Conservation (phyloP, 2,329 filamentous ascomycete species). For the Aspergillus sp. region DNA sequence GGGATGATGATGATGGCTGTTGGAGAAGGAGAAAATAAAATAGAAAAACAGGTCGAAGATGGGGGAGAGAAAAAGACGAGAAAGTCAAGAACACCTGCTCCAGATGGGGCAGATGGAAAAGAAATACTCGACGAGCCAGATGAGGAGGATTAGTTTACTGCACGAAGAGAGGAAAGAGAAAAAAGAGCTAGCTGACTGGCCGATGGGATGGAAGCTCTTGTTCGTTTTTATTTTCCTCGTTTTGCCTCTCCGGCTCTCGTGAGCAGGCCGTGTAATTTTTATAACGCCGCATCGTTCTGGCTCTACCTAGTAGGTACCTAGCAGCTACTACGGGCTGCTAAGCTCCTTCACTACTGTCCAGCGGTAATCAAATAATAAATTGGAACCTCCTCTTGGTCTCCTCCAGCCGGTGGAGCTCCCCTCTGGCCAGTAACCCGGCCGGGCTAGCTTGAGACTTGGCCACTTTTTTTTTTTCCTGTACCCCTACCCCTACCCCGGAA, state of each 20-base stretch:
- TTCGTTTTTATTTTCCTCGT: background rate
- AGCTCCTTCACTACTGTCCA: background rate
- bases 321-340: slow-evolving; percentile 1
- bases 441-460: background rate
- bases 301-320: slow-evolving; percentile 5
- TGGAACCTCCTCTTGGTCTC: background rate
- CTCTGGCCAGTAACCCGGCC: background rate
- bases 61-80: background rate
- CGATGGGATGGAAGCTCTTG: background rate
- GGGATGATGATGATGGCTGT: background rate
- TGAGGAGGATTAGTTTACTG: background rate
- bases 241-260: slow-evolving; percentile 3
- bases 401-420: background rate
- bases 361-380: slow-evolving; percentile 1
- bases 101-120: background rate
- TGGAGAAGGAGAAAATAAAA: background rate
- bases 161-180: background rate
- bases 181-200: background rate
- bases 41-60: background rate
- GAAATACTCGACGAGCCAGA: slow-evolving; percentile 3
- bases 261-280: slow-evolving; percentile 3
- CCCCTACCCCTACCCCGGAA: background rate
- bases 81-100: background rate
- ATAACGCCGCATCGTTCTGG: slow-evolving; percentile 4
- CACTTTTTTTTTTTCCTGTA: background rate